Evolutionary conservation across 345 rosid genomes (phyloP).

Genomic region (Bruguiera parviflora): DNA sequence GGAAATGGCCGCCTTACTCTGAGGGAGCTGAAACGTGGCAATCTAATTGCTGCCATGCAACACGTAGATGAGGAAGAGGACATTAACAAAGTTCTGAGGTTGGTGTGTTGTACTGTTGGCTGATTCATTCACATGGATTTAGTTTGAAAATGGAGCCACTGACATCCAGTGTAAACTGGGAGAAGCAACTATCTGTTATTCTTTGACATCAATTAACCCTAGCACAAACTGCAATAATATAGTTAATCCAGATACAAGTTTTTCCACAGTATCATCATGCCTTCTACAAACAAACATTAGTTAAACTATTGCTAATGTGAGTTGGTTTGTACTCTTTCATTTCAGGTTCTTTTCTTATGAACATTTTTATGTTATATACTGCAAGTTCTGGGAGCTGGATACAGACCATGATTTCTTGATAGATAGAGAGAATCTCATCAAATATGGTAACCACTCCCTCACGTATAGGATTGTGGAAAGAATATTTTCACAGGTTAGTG

Average conservation of each 20-base stretch:
- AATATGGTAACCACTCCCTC: slow-evolving; percentile 92
- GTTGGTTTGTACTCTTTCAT: slow-evolving; percentile 6
- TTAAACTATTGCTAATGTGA: neutral
- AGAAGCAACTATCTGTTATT: neutral
- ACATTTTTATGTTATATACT: slow-evolving; percentile 93
- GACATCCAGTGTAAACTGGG: neutral
- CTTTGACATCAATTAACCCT: no score
- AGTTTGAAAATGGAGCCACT: neutral
- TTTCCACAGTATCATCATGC: no score
- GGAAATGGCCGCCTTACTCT: slow-evolving; percentile 85
- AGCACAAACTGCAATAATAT: no score
- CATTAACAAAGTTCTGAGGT: slow-evolving; percentile 96
- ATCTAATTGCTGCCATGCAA: slow-evolving; percentile 79
- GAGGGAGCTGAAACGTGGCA: slow-evolving; percentile 88
- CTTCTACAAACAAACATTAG: no score
- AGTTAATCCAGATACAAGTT: no score
- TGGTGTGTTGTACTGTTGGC: neutral
- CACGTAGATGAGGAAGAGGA: slow-evolving; percentile 97
- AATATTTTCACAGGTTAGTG: slow-evolving; percentile 83
- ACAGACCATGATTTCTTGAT: slow-evolving; percentile 94
- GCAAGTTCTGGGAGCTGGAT: slow-evolving; percentile 99
- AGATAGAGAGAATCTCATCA: slow-evolving; percentile 86
- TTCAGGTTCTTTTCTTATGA: slow-evolving; percentile 91
- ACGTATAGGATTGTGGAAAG: slow-evolving; percentile 90
- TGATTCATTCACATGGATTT: slow-evolving; percentile 3